Evolutionary conservation across 257 asterid genomes (phyloP).

Genomic region (Jasminum sambac): DNA sequence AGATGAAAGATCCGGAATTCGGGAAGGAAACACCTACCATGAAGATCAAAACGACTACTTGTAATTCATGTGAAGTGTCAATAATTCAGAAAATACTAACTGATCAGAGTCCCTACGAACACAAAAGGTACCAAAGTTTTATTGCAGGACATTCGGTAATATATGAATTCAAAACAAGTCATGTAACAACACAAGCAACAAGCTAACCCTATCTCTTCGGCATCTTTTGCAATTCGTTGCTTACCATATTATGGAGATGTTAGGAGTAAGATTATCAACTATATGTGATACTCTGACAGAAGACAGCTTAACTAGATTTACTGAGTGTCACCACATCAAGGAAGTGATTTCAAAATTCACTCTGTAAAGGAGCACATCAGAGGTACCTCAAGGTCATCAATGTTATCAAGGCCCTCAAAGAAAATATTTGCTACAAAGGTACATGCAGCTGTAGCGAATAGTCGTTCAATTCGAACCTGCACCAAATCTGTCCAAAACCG

Average conservation of each 20-base stretch:
- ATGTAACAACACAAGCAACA: slow-evolving; percentile 7
- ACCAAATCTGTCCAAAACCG: slow-evolving; percentile 60
- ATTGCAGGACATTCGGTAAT: not conserved
- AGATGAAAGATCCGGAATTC: slow-evolving; percentile 80
- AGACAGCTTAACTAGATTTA: not conserved
- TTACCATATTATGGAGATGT: not conserved
- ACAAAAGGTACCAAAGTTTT: not conserved
- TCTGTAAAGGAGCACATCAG: slow-evolving; percentile 3
- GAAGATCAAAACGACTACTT: slow-evolving; percentile 25
- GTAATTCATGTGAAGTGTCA: slow-evolving; percentile 22
- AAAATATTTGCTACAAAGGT: slow-evolving; percentile 61
- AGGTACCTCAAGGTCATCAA: slow-evolving; percentile 75
- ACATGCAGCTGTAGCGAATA: slow-evolving; percentile 74
- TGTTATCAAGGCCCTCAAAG: slow-evolving; percentile 59
- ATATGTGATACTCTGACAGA: slow-evolving; percentile 5
- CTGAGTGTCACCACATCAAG: slow-evolving; percentile 6
- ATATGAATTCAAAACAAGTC: slow-evolving; percentile 7
- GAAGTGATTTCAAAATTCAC: slow-evolving; percentile 6
- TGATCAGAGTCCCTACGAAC: not conserved
- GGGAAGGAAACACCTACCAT: slow-evolving; percentile 75
- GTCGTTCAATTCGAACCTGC: slow-evolving; percentile 58
- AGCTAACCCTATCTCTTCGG: not conserved
- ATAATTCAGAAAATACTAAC: slow-evolving; percentile 6
- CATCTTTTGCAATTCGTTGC: slow-evolving; percentile 11
- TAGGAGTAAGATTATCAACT: slow-evolving; percentile 1